Evolutionary conservation across 106 monocot genomes (phyloP).

Genomic region (Dendrobium officinale): DNA sequence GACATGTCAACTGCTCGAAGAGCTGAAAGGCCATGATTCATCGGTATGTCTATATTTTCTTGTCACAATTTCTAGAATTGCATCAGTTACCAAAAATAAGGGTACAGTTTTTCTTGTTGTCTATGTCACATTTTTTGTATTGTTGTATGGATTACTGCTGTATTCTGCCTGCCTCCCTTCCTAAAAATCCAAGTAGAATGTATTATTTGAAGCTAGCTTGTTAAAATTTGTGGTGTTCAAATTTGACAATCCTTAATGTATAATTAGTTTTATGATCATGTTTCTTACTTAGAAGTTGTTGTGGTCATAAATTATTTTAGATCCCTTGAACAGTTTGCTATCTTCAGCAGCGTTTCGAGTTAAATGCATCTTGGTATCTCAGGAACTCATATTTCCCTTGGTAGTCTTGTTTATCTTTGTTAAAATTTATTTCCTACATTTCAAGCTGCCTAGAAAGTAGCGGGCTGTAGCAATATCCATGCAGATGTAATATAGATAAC

Average conservation of each 20-base stretch:
- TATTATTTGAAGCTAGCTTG: background rate
- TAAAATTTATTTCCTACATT: too few relatives aligned
- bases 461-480: too few relatives aligned
- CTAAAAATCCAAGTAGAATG: background rate
- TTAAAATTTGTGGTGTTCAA: background rate
- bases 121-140: background rate
- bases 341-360: background rate
- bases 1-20: constrained; percentile 83
- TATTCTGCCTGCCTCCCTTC: background rate
- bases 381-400: background rate
- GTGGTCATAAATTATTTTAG: background rate
- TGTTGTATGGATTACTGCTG: background rate
- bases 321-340: background rate
- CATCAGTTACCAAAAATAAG: background rate
- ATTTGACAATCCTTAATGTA: background rate
- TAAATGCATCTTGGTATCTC: background rate
- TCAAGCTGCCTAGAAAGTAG: too few relatives aligned
- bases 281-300: background rate
- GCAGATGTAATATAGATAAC: too few relatives aligned
- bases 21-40: constrained; percentile 90
- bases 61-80: background rate
- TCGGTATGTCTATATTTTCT: constrained; percentile 28
- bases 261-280: background rate
- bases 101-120: background rate
- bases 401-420: background rate